phyloP scores from a whole-genome alignment of 345 rosid species.

The Cardiospermum halicacabum region DNA sequence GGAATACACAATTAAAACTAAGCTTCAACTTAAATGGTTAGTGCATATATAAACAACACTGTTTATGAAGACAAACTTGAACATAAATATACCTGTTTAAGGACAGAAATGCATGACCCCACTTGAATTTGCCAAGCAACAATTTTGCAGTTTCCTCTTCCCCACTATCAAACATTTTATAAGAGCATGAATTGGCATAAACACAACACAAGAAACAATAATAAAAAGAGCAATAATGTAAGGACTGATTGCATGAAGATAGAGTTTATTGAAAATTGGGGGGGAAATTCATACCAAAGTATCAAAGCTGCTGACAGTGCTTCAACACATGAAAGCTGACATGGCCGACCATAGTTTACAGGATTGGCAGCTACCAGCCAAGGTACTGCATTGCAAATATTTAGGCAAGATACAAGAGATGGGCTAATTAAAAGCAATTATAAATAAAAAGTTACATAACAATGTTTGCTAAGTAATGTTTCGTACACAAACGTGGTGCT shows the following conservation, averaged over 20 bases:
- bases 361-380: slow-evolving; percentile 99
- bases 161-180: slow-evolving; percentile 46
- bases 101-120: slow-evolving; percentile 97
- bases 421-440: background rate
- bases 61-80: background rate
- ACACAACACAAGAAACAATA: background rate
- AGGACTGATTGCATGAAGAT: background rate
- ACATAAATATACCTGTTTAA: slow-evolving; percentile 63
- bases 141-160: slow-evolving; percentile 77
- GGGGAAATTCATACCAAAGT: slow-evolving; percentile 51
- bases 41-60: background rate
- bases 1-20: background rate
- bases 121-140: slow-evolving; percentile 89
- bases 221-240: background rate
- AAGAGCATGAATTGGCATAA: background rate
- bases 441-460: background rate
- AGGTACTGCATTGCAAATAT: slow-evolving; percentile 57
- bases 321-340: slow-evolving; percentile 91
- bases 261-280: background rate
- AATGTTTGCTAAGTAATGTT: slow-evolving; percentile 14
- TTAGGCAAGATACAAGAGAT: slow-evolving; percentile 1
- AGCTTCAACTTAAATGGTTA: background rate
- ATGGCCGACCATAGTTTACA: slow-evolving; percentile 94
- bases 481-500: slow-evolving; percentile 89
- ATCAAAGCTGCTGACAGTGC: slow-evolving; percentile 91